phyloP scores from a whole-genome alignment of 345 rosid species.

The Rhodomyrtus tomentosa region DNA sequence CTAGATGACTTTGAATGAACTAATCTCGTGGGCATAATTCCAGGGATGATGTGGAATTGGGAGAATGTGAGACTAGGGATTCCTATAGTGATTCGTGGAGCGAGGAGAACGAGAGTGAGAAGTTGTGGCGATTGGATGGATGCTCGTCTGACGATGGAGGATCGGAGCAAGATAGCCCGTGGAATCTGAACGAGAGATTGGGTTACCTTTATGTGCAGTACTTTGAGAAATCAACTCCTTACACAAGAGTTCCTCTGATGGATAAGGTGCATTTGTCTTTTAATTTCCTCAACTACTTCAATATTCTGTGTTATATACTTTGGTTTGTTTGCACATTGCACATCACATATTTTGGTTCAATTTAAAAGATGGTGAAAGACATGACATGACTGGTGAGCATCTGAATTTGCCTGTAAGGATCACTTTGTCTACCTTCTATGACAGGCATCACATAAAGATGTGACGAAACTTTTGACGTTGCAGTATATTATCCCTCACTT shows the following conservation, averaged over 20 bases:
- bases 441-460: background rate
- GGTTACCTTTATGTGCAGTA: slow-evolving; percentile 70
- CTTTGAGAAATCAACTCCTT: slow-evolving; percentile 91
- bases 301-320: background rate
- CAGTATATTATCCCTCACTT: background rate
- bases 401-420: background rate
- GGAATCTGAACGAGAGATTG: slow-evolving; percentile 60
- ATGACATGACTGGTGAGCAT: background rate
- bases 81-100: slow-evolving; percentile 76
- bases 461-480: background rate
- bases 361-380: background rate
- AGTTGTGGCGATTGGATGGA: slow-evolving; percentile 66
- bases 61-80: slow-evolving; percentile 74
- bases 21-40: background rate
- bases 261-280: slow-evolving; percentile 59
- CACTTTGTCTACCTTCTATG: background rate
- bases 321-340: background rate
- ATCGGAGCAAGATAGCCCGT: slow-evolving; percentile 48
- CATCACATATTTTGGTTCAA: background rate
- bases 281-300: background rate
- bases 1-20: background rate
- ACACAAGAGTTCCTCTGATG: slow-evolving; percentile 92
- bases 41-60: slow-evolving; percentile 77
- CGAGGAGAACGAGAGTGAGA: slow-evolving; percentile 87
- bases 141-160: slow-evolving; percentile 90